Conservation (phyloP, 78 protist species). For the Bigelowiella natans region DNA sequence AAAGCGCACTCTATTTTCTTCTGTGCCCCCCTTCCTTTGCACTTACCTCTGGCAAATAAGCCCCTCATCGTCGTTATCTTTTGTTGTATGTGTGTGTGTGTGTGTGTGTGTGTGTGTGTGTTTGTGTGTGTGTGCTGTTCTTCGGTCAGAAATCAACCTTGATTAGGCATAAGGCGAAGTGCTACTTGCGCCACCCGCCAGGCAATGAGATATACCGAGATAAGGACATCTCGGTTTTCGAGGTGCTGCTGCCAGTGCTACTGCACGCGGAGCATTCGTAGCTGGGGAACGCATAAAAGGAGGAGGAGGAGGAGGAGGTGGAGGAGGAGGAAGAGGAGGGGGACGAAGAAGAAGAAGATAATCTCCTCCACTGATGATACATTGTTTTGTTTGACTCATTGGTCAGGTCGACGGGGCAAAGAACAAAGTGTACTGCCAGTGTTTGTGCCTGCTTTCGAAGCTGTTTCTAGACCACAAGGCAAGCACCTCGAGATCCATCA, state of each 20-base stretch:
- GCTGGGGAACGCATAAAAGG: too few species aligned
- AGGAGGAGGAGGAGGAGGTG: too few species aligned
- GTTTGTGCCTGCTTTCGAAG: slow-evolving; percentile 81
- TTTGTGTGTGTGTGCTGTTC: not conserved
- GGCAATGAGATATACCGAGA: slow-evolving; percentile 9
- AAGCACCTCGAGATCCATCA: slow-evolving; percentile 43
- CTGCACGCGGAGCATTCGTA: too few species aligned
- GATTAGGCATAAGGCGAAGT: not conserved
- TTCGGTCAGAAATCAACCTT: not conserved
- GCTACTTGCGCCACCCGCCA: not conserved
- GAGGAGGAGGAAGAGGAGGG: too few species aligned
- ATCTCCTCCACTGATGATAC: too few species aligned
- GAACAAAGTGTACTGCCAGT: slow-evolving; percentile 43
- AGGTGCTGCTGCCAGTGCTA: too few species aligned
- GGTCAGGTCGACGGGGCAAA: slow-evolving; percentile 76
- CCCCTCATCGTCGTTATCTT: not conserved
- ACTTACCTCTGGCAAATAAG: too few species aligned
- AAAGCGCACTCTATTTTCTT: too few species aligned
- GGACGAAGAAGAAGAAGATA: too few species aligned
- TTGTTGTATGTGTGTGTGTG: not conserved
- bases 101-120: not conserved
- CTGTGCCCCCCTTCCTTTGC: too few species aligned
- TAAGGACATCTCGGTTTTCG: not conserved
- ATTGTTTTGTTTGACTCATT: too few species aligned
- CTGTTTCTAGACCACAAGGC: slow-evolving; percentile 90